Evolutionary conservation across 2,329 filamentous ascomycete genomes (phyloP).

Genomic region (Calonectria pteridis): DNA sequence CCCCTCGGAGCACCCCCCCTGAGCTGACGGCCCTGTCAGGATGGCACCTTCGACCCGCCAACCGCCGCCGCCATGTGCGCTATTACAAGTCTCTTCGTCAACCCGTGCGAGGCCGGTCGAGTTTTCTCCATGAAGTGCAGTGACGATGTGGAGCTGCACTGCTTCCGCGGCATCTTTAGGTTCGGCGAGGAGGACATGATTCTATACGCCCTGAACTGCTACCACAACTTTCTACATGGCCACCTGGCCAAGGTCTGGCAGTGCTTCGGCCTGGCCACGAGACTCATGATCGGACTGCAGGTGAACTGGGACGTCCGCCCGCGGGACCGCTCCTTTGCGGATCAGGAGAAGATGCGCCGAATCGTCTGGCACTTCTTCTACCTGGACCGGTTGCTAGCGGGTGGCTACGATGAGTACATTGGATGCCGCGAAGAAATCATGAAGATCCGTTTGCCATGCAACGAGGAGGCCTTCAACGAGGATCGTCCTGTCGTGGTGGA

Average conservation of each 20-base stretch:
- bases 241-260: constrained; percentile 57
- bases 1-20: too few species aligned
- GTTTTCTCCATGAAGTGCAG: constrained; percentile 54
- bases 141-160: constrained; percentile 53
- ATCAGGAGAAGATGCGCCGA: constrained; percentile 53
- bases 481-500: constrained; percentile 48
- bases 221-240: constrained; percentile 52
- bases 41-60: constrained; percentile 50
- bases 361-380: constrained; percentile 55
- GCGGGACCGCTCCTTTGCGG: constrained; percentile 46
- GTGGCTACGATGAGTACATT: constrained; percentile 57
- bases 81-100: constrained; percentile 52
- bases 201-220: constrained; percentile 51
- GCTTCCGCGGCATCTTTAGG: constrained; percentile 56
- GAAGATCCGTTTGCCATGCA: constrained; percentile 53
- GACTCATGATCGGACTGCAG: constrained; percentile 54
- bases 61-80: constrained; percentile 55
- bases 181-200: constrained; percentile 51
- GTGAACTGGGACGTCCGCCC: constrained; percentile 54
- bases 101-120: constrained; percentile 47
- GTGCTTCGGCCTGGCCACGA: constrained; percentile 52
- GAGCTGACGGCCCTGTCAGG: constrained; percentile 31
- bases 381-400: constrained; percentile 54
- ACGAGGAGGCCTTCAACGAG: constrained; percentile 49
- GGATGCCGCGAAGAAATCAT: constrained; percentile 52